Conservation (phyloP, 441 rosid species). For the Brassica balearica region DNA sequence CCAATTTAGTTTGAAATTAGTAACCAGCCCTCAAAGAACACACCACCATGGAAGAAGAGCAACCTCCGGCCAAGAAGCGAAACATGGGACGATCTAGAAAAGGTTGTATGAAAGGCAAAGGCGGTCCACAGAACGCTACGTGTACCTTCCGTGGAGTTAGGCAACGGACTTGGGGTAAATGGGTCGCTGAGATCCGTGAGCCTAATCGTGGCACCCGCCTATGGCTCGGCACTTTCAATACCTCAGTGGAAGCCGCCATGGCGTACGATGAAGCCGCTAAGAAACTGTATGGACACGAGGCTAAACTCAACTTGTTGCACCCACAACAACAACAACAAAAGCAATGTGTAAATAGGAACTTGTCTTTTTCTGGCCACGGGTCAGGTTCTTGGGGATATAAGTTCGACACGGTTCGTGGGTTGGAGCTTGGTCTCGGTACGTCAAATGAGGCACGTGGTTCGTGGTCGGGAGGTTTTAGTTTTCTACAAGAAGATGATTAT, state of each 20-base stretch:
- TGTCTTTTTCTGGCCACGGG: conserved; percentile 32
- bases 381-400: conserved; percentile 30
- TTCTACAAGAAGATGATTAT: conserved; percentile 27
- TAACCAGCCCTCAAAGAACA: conserved; percentile 22
- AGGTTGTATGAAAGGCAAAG: conserved; percentile 94
- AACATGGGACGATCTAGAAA: conserved; percentile 70
- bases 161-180: conserved; percentile 93
- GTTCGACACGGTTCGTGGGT: conserved; percentile 32
- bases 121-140: conserved; percentile 75
- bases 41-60: conserved; percentile 39
- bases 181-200: conserved; percentile 92
- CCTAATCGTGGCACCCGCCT: conserved; percentile 75
- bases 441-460: conserved; percentile 26
- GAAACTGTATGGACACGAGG: conserved; percentile 68
- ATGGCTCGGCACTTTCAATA: conserved; percentile 89
- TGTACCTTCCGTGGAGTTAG: conserved; percentile 78
- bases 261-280: conserved; percentile 86
- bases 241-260: conserved; percentile 75
- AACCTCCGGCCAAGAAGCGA: conserved; percentile 42
- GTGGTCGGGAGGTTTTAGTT: conserved; percentile 29
- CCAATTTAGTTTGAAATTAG: not conserved
- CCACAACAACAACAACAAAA: conserved; percentile 31
- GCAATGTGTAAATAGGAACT: not conserved
- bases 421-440: conserved; percentile 37
- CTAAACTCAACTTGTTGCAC: conserved; percentile 64